Evolutionary conservation across 192 early-diverging fungal species (phyloP).

Genomic region (Pilaira anomala): DNA sequence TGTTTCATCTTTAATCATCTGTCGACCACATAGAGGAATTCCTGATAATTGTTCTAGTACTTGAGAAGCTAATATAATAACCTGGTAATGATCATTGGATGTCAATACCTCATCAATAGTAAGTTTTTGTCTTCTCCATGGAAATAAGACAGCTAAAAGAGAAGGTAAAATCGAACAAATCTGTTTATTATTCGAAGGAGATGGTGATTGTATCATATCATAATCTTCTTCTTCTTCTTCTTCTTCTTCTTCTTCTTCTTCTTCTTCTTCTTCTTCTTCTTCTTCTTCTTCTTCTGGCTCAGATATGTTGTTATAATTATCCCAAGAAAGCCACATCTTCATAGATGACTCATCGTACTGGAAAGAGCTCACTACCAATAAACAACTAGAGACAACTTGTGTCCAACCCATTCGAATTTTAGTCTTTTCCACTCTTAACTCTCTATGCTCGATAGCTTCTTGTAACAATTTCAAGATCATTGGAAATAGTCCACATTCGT

Average conservation of each 20-base stretch:
- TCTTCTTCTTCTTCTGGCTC: too few relatives aligned
- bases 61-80: not conserved
- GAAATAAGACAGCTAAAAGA: not conserved
- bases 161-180: not conserved
- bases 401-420: not conserved
- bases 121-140: not conserved
- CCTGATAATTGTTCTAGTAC: not conserved
- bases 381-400: not conserved
- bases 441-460: not conserved
- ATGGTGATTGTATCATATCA: too few relatives aligned
- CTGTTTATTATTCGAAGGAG: not conserved
- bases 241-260: too few relatives aligned
- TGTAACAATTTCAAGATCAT: not conserved
- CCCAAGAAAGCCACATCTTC: not conserved
- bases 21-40: not conserved
- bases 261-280: too few relatives aligned
- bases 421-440: not conserved
- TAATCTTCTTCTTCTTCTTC: too few relatives aligned
- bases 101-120: too few relatives aligned
- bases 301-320: not conserved
- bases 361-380: not conserved
- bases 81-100: not conserved
- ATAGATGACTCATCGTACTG: conserved; percentile 7
- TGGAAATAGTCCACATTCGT: conserved; percentile 5
- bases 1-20: not conserved